A percentile compares a stretch with the other conserved stretches of the same genome.
These are phyloP conservation scores for Gentiana straminea DNA, from an alignment of 257 asterid species.

Conservation along the genomic window DNA sequence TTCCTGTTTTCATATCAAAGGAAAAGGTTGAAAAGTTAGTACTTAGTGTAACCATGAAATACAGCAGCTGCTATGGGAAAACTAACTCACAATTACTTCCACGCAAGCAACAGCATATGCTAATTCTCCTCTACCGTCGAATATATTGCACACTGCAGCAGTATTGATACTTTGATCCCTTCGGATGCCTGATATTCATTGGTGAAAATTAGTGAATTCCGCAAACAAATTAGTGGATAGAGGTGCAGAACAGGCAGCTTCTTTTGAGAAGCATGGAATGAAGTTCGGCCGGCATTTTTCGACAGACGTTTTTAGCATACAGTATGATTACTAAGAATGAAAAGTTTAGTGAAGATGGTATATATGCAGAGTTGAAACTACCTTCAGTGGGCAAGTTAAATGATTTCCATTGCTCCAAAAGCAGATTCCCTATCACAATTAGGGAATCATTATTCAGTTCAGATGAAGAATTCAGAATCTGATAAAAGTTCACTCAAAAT, in stretches of 20 bases:
- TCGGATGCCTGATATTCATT: slow-evolving; percentile 50
- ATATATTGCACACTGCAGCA: slow-evolving; percentile 62
- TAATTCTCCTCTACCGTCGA: slow-evolving; percentile 78
- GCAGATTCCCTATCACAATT: slow-evolving; percentile 53
- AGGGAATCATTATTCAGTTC: slow-evolving; percentile 9
- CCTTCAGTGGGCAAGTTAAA: slow-evolving; percentile 67
- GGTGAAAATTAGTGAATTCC: background rate
- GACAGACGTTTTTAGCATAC: background rate
- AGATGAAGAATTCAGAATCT: background rate
- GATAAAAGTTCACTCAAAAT: background rate
- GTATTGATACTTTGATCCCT: slow-evolving; percentile 55
- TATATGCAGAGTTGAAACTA: slow-evolving; percentile 15
- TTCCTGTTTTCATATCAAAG: slow-evolving; percentile 48
- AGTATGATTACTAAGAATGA: background rate
- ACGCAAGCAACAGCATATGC: slow-evolving; percentile 89
- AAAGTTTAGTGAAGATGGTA: background rate
- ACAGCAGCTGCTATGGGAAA: slow-evolving; percentile 2
- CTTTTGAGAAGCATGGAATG: background rate
- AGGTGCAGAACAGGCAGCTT: background rate
- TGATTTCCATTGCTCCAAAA: slow-evolving; percentile 70
- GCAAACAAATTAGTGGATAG: background rate
- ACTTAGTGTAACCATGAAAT: slow-evolving; percentile 4
- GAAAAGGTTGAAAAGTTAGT: slow-evolving; percentile 1
- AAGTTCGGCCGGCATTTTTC: no score
- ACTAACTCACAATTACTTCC: slow-evolving; percentile 58